These are phyloP conservation scores for Emmonsia crescens DNA, from an alignment of 2,329 filamentous ascomycete genomes.

Conservation along the genomic window DNA sequence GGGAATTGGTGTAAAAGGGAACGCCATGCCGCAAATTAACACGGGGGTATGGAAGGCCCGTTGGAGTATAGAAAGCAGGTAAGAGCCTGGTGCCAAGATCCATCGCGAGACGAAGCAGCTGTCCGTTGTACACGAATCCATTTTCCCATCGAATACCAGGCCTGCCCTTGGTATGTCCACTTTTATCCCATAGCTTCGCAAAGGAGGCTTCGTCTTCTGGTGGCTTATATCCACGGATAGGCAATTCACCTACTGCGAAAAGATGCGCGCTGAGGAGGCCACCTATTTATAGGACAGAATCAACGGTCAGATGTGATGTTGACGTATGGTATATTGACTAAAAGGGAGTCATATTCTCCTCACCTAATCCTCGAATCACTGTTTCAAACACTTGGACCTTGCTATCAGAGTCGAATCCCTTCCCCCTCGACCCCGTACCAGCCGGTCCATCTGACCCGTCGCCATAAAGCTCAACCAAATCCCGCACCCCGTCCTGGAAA, in stretches of 20 bases:
- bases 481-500: slow-evolving; percentile 70
- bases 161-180: slow-evolving; percentile 11
- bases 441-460: slow-evolving; percentile 62
- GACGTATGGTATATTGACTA: neutral
- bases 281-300: slow-evolving; percentile 20
- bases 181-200: slow-evolving; percentile 34
- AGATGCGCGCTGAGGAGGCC: slow-evolving; percentile 86
- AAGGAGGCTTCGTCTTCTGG: slow-evolving; percentile 25
- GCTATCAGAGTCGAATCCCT: slow-evolving; percentile 88
- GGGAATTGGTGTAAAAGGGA: slow-evolving; percentile 83
- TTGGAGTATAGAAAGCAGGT: slow-evolving; percentile 83
- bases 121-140: slow-evolving; percentile 75
- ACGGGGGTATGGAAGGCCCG: slow-evolving; percentile 85
- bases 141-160: slow-evolving; percentile 58
- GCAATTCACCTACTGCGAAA: slow-evolving; percentile 82
- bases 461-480: slow-evolving; percentile 73
- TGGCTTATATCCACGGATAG: slow-evolving; percentile 67
- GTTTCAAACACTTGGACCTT: slow-evolving; percentile 99
- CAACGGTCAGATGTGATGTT: neutral
- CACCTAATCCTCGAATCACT: slow-evolving; percentile 67
- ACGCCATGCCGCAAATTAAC: slow-evolving; percentile 87
- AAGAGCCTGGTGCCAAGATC: slow-evolving; percentile 76
- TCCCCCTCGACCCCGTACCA: slow-evolving; percentile 60
- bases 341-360: slow-evolving; percentile 5
- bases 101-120: slow-evolving; percentile 76